Conservation (phyloP, 768 basidiomycete species). For the Chlorophyllum brunneum region DNA sequence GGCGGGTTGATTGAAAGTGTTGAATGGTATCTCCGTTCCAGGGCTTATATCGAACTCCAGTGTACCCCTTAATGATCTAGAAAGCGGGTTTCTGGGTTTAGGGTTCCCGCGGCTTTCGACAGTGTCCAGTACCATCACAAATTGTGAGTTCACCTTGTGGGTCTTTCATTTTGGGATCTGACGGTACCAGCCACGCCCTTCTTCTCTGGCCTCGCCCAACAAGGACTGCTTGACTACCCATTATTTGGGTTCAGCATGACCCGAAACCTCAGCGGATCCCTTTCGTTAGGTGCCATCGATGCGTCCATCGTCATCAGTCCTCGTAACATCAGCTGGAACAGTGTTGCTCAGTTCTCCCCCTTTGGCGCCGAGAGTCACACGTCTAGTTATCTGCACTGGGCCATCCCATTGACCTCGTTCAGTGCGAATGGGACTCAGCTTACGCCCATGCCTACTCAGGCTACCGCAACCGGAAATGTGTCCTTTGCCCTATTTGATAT, state of each 20-base stretch:
- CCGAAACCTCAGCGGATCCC: constrained; percentile 52
- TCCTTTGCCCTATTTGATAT: constrained; percentile 73
- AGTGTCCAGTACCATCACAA: constrained; percentile 40
- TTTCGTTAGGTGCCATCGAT: constrained; percentile 76
- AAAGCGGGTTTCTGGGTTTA: constrained; percentile 72
- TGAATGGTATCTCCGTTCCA: constrained; percentile 21
- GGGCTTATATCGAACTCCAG: constrained; percentile 61
- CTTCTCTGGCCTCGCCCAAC: constrained; percentile 55
- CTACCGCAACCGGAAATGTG: constrained; percentile 44
- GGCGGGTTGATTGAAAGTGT: not conserved
- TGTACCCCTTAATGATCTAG: constrained; percentile 55
- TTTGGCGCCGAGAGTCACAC: constrained; percentile 49
- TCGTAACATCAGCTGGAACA: constrained; percentile 65
- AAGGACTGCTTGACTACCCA: constrained; percentile 68
- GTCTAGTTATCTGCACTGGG: constrained; percentile 77
- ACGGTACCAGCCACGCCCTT: constrained; percentile 59
- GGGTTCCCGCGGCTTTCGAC: constrained; percentile 73
- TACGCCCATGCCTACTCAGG: constrained; percentile 60
- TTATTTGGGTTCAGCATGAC: constrained; percentile 71
- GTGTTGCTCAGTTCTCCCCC: constrained; percentile 71
- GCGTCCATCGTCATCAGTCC: constrained; percentile 58
- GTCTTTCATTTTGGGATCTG: not conserved
- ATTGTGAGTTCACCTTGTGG: constrained; percentile 39
- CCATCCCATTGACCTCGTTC: constrained; percentile 53
- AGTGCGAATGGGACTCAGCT: constrained; percentile 55